These are phyloP conservation scores for Sugiyamaella paludigena DNA, from an alignment of 1,139 yeast genomes.

Conservation along the genomic window DNA sequence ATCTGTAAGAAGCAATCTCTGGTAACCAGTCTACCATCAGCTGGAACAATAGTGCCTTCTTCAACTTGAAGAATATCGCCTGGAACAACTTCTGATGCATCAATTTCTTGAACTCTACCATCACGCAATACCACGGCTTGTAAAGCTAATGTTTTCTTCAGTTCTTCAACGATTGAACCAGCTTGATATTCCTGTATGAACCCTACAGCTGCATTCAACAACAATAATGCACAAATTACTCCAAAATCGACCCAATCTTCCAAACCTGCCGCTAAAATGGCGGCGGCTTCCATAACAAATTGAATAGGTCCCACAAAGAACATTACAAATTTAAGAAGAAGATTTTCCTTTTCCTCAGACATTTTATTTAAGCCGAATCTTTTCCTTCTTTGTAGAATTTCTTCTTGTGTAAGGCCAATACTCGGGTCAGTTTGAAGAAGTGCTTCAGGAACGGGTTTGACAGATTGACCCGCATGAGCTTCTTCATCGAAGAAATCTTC, in stretches of 20 bases:
- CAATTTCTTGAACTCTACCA: constrained; percentile 60
- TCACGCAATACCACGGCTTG: constrained; percentile 65
- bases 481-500: constrained; percentile 56
- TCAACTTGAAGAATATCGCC: constrained; percentile 77
- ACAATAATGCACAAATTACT: constrained; percentile 85
- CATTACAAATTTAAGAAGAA: constrained; percentile 80
- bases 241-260: constrained; percentile 99
- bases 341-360: constrained; percentile 89
- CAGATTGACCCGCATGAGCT: constrained; percentile 41
- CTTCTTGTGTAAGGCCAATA: constrained; percentile 76
- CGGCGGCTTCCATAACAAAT: constrained; percentile 98
- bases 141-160: constrained; percentile 44
- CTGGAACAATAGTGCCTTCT: constrained; percentile 78
- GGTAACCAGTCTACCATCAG: constrained; percentile 91
- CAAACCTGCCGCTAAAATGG: constrained; percentile 94
- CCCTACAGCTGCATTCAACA: constrained; percentile 93
- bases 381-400: constrained; percentile 84
- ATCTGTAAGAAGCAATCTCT: constrained; percentile 69
- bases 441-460: constrained; percentile 83
- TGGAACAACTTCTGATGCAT: constrained; percentile 70
- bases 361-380: constrained; percentile 91
- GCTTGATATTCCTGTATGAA: constrained; percentile 89
- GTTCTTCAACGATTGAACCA: constrained; percentile 47
- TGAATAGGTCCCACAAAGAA: constrained; percentile 98
- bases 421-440: constrained; percentile 83